These are phyloP conservation scores for Wickerhamomyces rabaulensis DNA, from an alignment of 805 yeast genomes.

Conservation along the genomic window DNA sequence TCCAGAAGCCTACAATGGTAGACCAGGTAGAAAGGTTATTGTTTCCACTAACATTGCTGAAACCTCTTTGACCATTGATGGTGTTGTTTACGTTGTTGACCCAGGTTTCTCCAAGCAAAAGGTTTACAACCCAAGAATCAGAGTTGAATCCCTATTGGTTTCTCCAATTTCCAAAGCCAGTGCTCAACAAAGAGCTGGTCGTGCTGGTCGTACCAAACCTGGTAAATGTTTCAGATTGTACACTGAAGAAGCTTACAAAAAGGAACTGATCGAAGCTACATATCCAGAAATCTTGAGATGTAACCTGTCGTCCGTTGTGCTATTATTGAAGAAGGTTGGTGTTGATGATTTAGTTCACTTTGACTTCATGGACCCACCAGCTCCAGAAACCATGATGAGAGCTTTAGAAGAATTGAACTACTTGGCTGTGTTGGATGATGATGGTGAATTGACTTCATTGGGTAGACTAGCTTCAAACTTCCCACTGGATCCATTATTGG, in stretches of 20 bases:
- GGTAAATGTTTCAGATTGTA: conserved; percentile 96
- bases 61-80: conserved; percentile 95
- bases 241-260: conserved; percentile 94
- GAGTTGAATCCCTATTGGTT: conserved; percentile 91
- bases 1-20: conserved; percentile 65
- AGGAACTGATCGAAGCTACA: conserved; percentile 90
- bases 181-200: conserved; percentile 98
- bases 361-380: conserved; percentile 99
- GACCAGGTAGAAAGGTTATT: conserved; percentile 93
- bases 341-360: conserved; percentile 95
- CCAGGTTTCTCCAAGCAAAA: conserved; percentile 97
- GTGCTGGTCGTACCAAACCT: conserved; percentile 99
- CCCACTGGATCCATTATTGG: conserved; percentile 94
- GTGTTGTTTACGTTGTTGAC: conserved; percentile 94
- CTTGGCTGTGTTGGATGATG: conserved; percentile 83
- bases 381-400: conserved; percentile 99
- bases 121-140: conserved; percentile 91
- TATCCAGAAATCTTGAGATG: conserved; percentile 93
- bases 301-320: conserved; percentile 84
- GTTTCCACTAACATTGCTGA: conserved; percentile 95
- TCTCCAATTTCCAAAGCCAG: conserved; percentile 96
- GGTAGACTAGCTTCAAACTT: conserved; percentile 90
- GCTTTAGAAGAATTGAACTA: conserved; percentile 94
- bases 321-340: conserved; percentile 90
- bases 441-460: conserved; percentile 82